Conservation (phyloP, 176 grass and related monocot species). For the Avena eriantha region DNA sequence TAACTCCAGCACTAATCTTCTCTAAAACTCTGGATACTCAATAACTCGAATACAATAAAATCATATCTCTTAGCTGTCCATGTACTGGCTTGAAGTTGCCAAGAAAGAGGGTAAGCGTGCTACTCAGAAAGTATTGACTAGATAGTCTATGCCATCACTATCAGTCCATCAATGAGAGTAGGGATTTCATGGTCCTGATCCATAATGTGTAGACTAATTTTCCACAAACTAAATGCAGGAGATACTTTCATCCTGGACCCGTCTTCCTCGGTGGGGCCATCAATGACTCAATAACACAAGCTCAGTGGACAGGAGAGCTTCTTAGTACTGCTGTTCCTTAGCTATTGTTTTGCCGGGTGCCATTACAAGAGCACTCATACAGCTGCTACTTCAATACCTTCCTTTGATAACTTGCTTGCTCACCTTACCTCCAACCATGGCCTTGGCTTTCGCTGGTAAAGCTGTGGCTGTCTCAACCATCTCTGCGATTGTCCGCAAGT, state of each 20-base stretch:
- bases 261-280: not conserved
- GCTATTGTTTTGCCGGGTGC: not conserved
- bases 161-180: not conserved
- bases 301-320: not conserved
- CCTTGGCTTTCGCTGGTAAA: slow-evolving; percentile 29
- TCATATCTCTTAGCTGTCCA: not conserved
- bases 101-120: not conserved
- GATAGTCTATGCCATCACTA: not conserved
- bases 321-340: too few relatives aligned
- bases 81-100: not conserved
- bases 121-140: not conserved
- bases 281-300: not conserved
- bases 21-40: too few relatives aligned
- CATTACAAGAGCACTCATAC: not conserved
- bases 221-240: not conserved
- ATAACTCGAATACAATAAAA: too few relatives aligned
- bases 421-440: not conserved
- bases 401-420: not conserved
- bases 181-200: not conserved
- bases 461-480: slow-evolving; percentile 22
- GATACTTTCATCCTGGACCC: not conserved
- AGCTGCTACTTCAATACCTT: not conserved
- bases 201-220: not conserved
- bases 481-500: slow-evolving; percentile 19
- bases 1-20: too few relatives aligned